Conservation (phyloP, 1,284 basidiomycete genomes). For the Somion occarium region DNA sequence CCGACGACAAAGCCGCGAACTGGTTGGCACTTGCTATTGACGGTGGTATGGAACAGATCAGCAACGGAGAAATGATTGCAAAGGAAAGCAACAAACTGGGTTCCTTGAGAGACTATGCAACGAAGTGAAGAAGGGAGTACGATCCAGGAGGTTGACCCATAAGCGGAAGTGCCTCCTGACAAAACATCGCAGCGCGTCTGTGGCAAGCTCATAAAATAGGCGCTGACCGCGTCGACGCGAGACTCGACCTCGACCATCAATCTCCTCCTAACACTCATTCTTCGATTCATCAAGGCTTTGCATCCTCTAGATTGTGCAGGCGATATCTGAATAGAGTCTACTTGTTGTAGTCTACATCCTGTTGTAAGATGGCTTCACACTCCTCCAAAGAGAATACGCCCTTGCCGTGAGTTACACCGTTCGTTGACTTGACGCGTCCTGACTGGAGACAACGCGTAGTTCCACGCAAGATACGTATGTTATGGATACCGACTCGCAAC, state of each 20-base stretch:
- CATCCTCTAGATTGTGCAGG: neutral
- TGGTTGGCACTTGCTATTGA: too few relatives aligned
- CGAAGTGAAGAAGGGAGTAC: too few relatives aligned
- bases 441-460: neutral
- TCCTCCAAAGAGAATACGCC: constrained; percentile 28
- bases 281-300: neutral
- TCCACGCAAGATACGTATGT: constrained; percentile 19
- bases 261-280: neutral
- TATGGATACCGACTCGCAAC: constrained; percentile 29
- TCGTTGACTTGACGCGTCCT: constrained; percentile 3
- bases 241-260: neutral
- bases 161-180: too few relatives aligned
- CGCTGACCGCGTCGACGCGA: neutral
- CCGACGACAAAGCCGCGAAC: too few relatives aligned
- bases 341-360: neutral
- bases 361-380: constrained; percentile 8
- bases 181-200: neutral
- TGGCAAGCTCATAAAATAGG: neutral
- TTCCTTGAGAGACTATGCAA: too few relatives aligned
- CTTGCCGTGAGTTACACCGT: constrained; percentile 17
- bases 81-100: too few relatives aligned
- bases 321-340: neutral
- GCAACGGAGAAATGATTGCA: too few relatives aligned
- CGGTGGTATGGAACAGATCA: too few relatives aligned
- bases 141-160: too few relatives aligned